These are phyloP conservation scores for Coprinopsis strossmayeri DNA, from an alignment of 768 basidiomycete species.

Conservation along the genomic window DNA sequence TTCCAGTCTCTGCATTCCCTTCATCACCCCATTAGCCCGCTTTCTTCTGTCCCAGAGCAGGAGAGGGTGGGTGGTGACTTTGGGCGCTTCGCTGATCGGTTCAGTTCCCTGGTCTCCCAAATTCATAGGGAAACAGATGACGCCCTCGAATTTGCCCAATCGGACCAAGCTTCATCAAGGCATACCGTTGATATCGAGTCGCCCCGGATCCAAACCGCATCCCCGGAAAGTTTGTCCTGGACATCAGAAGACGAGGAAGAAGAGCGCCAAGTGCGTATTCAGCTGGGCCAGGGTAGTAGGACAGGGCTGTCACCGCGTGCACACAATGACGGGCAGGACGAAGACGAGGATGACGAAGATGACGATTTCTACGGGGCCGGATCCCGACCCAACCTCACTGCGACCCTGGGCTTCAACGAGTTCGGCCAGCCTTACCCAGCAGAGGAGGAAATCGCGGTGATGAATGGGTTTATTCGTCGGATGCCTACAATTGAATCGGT, in stretches of 20 bases:
- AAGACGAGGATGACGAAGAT: constrained; percentile 15
- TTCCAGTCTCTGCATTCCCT: background rate
- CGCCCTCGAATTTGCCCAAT: constrained; percentile 30
- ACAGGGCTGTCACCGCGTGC: background rate
- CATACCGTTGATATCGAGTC: constrained; percentile 8
- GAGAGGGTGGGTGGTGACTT: constrained; percentile 28
- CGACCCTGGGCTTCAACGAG: constrained; percentile 38
- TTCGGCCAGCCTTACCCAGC: constrained; percentile 39
- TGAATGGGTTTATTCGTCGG: constrained; percentile 60
- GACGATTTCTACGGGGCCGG: constrained; percentile 19
- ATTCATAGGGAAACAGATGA: constrained; percentile 49
- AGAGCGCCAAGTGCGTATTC: too few relatives aligned
- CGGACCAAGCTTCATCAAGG: constrained; percentile 16
- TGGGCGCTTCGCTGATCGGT: constrained; percentile 41
- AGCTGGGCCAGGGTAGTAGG: too few relatives aligned
- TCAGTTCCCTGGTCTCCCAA: constrained; percentile 43
- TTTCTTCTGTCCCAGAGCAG: constrained; percentile 6
- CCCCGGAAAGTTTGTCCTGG: constrained; percentile 4
- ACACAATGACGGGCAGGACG: background rate
- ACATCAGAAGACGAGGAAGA: constrained; percentile 12
- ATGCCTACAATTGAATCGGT: constrained; percentile 81
- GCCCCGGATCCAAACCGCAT: background rate
- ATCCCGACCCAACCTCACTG: constrained; percentile 19
- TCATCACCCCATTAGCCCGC: too few relatives aligned
- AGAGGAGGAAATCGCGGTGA: constrained; percentile 49